phyloP scores from a whole-genome alignment of 768 basidiomycete species.

The Tricholoma saponaceum region DNA sequence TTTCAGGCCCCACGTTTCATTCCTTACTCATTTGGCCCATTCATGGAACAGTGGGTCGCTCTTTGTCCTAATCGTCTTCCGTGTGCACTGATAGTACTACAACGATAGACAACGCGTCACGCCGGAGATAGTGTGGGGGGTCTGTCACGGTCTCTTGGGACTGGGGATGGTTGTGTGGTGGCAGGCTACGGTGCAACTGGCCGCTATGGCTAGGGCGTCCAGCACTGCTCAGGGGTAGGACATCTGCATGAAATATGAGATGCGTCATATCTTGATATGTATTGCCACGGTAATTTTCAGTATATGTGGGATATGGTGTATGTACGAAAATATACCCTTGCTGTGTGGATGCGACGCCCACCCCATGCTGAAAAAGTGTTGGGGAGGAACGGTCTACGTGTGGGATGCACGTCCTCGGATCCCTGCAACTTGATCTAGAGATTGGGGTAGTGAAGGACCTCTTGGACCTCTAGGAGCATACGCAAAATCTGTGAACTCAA shows the following conservation, averaged over 20 bases:
- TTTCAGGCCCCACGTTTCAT: slow-evolving; percentile 78
- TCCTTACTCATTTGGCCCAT: slow-evolving; percentile 61
- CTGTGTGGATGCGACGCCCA: no score
- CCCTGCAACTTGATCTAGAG: not conserved
- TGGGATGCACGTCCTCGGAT: not conserved
- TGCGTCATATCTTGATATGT: no score
- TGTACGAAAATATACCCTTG: not conserved
- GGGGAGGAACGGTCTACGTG: not conserved
- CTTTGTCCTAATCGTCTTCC: not conserved
- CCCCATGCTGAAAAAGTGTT: not conserved
- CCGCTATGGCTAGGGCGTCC: slow-evolving; percentile 32
- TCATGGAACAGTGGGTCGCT: slow-evolving; percentile 54
- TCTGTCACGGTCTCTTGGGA: slow-evolving; percentile 65
- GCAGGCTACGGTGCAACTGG: slow-evolving; percentile 65
- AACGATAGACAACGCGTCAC: slow-evolving; percentile 52
- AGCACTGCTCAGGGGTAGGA: not conserved
- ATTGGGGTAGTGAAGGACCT: not conserved
- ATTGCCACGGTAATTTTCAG: no score
- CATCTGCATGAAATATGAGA: not conserved
- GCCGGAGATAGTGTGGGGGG: slow-evolving; percentile 73
- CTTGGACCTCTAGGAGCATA: not conserved
- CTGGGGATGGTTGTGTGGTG: slow-evolving; percentile 77
- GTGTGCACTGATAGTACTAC: slow-evolving; percentile 1
- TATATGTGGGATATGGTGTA: no score
- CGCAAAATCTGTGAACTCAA: no score